Conservation (phyloP, 352 stramenopile species). For the Pythium plurisporium region DNA sequence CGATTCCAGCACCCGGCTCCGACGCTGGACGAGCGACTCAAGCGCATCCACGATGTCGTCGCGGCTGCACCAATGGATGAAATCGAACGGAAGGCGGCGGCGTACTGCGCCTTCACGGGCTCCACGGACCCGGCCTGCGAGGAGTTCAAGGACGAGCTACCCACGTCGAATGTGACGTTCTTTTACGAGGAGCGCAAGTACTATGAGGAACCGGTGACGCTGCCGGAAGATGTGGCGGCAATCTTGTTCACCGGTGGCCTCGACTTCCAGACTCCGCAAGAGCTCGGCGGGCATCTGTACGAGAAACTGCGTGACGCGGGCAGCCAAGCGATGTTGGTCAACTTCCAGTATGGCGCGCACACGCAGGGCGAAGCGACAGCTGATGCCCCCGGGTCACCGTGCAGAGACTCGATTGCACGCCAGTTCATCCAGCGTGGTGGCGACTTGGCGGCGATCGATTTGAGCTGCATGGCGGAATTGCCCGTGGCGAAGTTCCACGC, state of each 20-base stretch:
- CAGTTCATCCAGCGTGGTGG: conserved; percentile 23
- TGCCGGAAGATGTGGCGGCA: conserved; percentile 17
- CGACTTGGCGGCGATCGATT: conserved; percentile 6
- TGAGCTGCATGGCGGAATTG: conserved; percentile 16
- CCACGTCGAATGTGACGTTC: conserved; percentile 1
- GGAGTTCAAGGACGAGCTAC: conserved; percentile 1
- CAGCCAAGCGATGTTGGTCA: conserved; percentile 22
- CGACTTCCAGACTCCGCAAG: conserved; percentile 25
- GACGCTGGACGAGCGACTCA: background rate
- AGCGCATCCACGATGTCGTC: conserved; percentile 6
- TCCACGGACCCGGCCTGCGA: conserved; percentile 8
- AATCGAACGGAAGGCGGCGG: too few relatives aligned
- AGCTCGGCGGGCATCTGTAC: conserved; percentile 22
- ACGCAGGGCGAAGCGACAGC: conserved; percentile 10
- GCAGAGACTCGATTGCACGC: conserved; percentile 15
- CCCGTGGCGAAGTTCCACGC: conserved; percentile 2
- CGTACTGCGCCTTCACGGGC: conserved; percentile 21
- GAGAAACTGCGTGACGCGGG: conserved; percentile 13
- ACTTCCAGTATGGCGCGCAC: conserved; percentile 24
- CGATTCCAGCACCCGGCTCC: conserved; percentile 9
- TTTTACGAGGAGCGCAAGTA: conserved; percentile 21
- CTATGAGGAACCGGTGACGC: conserved; percentile 1
- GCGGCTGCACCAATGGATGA: too few relatives aligned
- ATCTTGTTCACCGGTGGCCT: conserved; percentile 23
- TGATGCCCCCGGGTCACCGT: conserved; percentile 2